Percentiles rank a stretch among this genome's conserved stretches.
Evolutionary conservation across 2,329 filamentous ascomycete genomes (phyloP).

Genomic region (Epichloe gansuensis): DNA sequence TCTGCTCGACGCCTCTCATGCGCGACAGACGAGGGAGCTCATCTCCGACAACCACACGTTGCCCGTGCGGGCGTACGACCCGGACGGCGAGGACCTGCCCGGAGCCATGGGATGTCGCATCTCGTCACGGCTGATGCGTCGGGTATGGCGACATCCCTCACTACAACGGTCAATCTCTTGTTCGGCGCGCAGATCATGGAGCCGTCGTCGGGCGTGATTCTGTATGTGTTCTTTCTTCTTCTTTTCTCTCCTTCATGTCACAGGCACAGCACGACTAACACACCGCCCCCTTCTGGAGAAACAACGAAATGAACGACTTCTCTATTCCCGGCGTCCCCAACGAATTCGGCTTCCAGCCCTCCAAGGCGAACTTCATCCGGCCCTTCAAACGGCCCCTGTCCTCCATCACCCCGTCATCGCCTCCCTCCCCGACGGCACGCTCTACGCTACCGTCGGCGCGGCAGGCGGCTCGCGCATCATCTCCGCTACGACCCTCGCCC

Average conservation of each 20-base stretch:
- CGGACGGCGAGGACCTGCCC: constrained; percentile 51
- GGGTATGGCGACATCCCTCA: constrained; percentile 69
- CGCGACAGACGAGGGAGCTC: constrained; percentile 45
- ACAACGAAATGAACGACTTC: constrained; percentile 68
- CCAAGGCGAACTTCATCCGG: constrained; percentile 67
- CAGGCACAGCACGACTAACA: neutral
- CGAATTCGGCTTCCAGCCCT: constrained; percentile 75
- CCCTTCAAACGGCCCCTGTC: constrained; percentile 73
- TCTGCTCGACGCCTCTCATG: constrained; percentile 53
- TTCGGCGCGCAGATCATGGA: constrained; percentile 74
- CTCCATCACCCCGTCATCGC: constrained; percentile 68
- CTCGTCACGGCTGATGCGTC: constrained; percentile 58
- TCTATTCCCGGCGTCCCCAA: constrained; percentile 68
- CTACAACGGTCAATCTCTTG: constrained; percentile 77
- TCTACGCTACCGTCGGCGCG: constrained; percentile 61
- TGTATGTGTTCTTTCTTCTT: constrained; percentile 25
- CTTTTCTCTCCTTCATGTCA: neutral
- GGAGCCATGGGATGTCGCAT: constrained; percentile 64
- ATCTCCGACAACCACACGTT: constrained; percentile 65
- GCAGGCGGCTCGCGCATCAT: constrained; percentile 78
- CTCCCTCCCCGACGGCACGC: constrained; percentile 46
- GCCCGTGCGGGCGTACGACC: constrained; percentile 63
- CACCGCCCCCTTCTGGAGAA: constrained; percentile 19
- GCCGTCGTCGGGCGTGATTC: constrained; percentile 69
- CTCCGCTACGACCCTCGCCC: constrained; percentile 61